Evolutionary conservation across 164 flowering plant species (phyloP).

Genomic region (Tetrastigma voinierianum): DNA sequence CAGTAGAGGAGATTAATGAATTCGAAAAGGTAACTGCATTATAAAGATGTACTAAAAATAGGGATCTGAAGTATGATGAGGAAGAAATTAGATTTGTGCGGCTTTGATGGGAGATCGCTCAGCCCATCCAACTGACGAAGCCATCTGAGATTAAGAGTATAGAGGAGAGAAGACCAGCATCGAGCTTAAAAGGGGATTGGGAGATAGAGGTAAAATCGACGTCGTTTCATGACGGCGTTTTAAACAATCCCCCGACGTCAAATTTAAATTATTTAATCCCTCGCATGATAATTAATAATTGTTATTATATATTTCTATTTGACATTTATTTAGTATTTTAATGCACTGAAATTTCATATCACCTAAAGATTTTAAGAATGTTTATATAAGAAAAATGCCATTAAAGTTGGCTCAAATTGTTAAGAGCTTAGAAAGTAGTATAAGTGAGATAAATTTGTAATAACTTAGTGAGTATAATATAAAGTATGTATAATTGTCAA

Average conservation of each 20-base stretch:
- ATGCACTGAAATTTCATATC: not conserved
- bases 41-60: constrained; percentile 37
- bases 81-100: constrained; percentile 39
- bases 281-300: no score
- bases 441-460: no score
- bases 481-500: no score
- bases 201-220: no score
- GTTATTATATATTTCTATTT: no score
- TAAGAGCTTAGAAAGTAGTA: no score
- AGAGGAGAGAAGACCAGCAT: constrained; percentile 3
- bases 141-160: no score
- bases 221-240: no score
- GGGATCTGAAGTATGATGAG: constrained; percentile 53
- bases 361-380: not conserved
- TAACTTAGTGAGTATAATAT: no score
- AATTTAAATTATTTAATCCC: no score
- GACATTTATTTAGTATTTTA: not conserved
- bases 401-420: no score
- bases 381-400: not conserved
- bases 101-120: constrained; percentile 26
- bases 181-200: not conserved
- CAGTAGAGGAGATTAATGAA: not conserved
- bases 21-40: not conserved
- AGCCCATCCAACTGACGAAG: constrained; percentile 26
- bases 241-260: no score